Base-by-base conservation (phyloP, 2,329 filamentous ascomycete species). In the Coniella lustricola region DNA sequence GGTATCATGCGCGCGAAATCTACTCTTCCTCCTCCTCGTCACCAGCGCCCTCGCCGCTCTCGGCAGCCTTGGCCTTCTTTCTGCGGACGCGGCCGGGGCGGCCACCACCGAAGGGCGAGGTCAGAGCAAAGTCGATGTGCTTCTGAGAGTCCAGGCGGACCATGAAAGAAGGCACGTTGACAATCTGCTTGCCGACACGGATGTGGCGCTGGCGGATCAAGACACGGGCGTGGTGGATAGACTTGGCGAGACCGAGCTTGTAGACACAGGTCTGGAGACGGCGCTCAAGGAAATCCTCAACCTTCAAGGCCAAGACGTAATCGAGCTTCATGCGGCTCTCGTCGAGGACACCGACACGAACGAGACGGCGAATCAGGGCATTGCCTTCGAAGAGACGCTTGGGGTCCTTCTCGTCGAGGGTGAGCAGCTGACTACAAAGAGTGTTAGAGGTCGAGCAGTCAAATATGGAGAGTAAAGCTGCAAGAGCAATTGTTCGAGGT, bases 251-350 rank as follows among this genome's bases (percentile, higher is more conserved):
- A 68, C 93, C 93, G 66, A 98, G 90, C 87, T 98, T 97, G 87
- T 95, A 97, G 74, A 98, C 93, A 69, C 91, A 95, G 66, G 93
- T 98, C 85, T 98, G 91, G 63, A 97, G 90, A 75, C 93, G 90
- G 68, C 93, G 91, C 87, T 98, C 93, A 77, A 98, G 83, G 86
- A 98, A 98, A 77, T 98, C 93, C 78, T 98, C 93, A 67, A 94
- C 87, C 83, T 95, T 95, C 56, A 98, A 85, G 77, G 93, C 93
- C 71, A 98, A 80, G 71, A 98, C 93, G 86, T 98, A 96, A 96
- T 98, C 93, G 82, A 98, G 93, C 87, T 96, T 98, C 93, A 98
- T 98, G 84, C 93, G 93, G 72, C 90, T 90, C 82, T 98, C 93
- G 74, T 98, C 93, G 69, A 98, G 89, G 68, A 98, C 93, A 88